Conservation (phyloP, 345 rosid species). For the Bruguiera sexangula region DNA sequence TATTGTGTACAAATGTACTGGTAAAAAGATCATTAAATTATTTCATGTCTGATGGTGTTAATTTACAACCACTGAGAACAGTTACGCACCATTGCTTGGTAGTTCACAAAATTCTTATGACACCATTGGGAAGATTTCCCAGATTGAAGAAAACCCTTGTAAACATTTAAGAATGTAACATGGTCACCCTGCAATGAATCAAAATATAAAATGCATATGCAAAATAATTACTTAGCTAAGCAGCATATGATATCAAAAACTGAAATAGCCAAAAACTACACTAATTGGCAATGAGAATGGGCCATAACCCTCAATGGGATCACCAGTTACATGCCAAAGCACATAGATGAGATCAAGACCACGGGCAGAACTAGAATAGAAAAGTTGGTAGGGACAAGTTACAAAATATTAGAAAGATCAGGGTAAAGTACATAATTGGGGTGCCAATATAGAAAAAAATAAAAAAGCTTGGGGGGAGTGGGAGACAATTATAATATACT, state of each 20-base stretch:
- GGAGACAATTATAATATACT: no score
- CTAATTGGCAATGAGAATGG: neutral
- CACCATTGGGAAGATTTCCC: conserved; percentile 86
- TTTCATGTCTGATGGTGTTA: neutral
- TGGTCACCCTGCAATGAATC: conserved; percentile 75
- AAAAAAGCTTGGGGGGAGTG: no score
- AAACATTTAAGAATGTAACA: conserved; percentile 81
- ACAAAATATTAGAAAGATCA: no score
- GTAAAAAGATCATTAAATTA: neutral
- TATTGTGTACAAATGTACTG: neutral
- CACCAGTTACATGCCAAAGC: neutral
- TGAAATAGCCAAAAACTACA: neutral
- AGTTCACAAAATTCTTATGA: conserved; percentile 70
- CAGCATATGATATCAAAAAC: neutral
- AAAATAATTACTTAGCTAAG: neutral
- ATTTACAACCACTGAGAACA: conserved; percentile 6
- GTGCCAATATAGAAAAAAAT: no score
- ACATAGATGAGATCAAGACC: neutral
- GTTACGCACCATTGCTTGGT: conserved; percentile 73
- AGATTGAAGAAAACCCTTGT: conserved; percentile 87
- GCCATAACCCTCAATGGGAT: neutral
- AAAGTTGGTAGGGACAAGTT: no score
- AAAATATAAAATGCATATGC: neutral
- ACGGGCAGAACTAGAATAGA: neutral
- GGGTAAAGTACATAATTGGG: no score